A percentile compares a stretch with the other conserved stretches of the same genome.
phyloP scores from a whole-genome alignment of 2,329 filamentous ascomycete species.

The Mariannaea sp. region DNA sequence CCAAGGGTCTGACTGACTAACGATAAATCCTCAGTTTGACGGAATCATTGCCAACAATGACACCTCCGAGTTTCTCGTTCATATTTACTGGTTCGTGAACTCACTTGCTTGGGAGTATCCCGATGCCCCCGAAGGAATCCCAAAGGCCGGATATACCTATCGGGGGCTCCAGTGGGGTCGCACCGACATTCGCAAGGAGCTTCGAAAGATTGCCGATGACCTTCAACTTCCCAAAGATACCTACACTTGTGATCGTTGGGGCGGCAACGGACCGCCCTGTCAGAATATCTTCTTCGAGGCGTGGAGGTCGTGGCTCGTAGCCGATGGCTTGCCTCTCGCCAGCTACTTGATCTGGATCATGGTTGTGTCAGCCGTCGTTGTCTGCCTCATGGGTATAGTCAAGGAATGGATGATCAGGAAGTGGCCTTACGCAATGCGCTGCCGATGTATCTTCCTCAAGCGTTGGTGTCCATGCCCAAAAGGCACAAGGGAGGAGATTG shows the following conservation, averaged over 20 bases:
- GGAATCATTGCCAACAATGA: conserved; percentile 36
- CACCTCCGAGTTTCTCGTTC: conserved; percentile 34
- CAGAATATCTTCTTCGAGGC: conserved; percentile 37
- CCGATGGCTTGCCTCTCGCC: conserved; percentile 20
- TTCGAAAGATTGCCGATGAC: conserved; percentile 30
- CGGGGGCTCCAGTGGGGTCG: conserved; percentile 22
- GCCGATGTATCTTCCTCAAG: conserved; percentile 35
- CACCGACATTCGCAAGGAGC: conserved; percentile 26
- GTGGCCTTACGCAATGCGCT: conserved; percentile 35
- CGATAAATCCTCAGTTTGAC: conserved; percentile 27
- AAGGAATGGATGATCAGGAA: conserved; percentile 37
- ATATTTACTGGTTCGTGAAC: conserved; percentile 34
- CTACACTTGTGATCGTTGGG: conserved; percentile 28
- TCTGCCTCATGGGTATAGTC: conserved; percentile 21
- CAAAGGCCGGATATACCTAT: conserved; percentile 31
- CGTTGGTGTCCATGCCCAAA: conserved; percentile 33
- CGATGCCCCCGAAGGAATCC: conserved; percentile 29
- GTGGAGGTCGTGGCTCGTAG: conserved; percentile 29
- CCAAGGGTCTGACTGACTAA: neutral
- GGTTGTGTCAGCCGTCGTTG: conserved; percentile 20
- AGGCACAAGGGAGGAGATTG: conserved; percentile 36
- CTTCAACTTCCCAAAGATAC: conserved; percentile 31
- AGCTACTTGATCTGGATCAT: conserved; percentile 28
- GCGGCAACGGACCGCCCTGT: conserved; percentile 26
- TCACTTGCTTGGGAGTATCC: conserved; percentile 38